A percentile compares a stretch with the other conserved stretches of the same genome.
Conservation (phyloP, 495 filamentous ascomycete species). For the Aspergillus taichungensis region DNA sequence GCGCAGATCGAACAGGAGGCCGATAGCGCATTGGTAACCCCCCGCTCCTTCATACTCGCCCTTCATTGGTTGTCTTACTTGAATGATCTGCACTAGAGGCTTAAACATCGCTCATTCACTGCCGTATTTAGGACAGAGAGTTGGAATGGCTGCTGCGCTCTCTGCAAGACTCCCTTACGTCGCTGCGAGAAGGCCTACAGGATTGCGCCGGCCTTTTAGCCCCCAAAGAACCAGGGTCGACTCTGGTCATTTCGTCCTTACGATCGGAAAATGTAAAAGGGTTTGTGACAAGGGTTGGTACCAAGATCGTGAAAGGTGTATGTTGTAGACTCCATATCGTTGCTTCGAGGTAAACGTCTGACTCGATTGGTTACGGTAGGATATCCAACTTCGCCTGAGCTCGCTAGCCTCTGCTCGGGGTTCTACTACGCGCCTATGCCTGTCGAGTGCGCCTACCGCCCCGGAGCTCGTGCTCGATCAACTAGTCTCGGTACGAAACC, state of each 20-base stretch:
- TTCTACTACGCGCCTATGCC: conserved; percentile 45
- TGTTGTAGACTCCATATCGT: conserved; percentile 13
- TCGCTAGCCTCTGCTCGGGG: conserved; percentile 41
- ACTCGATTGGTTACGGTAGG: conserved; percentile 20
- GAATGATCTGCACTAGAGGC: too few relatives aligned
- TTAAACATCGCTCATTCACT: too few relatives aligned
- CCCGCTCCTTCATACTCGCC: background rate
- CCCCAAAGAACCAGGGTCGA: conserved; percentile 72
- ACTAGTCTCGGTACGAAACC: conserved; percentile 57
- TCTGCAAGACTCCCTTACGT: conserved; percentile 65
- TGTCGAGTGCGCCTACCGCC: conserved; percentile 39
- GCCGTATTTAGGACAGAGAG: conserved; percentile 53
- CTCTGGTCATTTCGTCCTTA: conserved; percentile 78
- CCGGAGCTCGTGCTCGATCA: conserved; percentile 54
- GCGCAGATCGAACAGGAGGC: conserved; percentile 57
- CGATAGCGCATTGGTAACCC: conserved; percentile 54
- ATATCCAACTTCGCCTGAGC: conserved; percentile 41
- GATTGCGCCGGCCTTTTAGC: conserved; percentile 80
- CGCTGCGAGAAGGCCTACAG: conserved; percentile 74
- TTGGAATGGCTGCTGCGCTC: conserved; percentile 78
- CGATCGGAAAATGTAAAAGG: conserved; percentile 88
- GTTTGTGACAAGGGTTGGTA: conserved; percentile 73
- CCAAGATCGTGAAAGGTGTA: conserved; percentile 68
- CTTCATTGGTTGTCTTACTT: too few relatives aligned
- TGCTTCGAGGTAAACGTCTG: background rate